Base-by-base conservation (phyloP, 2,329 filamentous ascomycete genomes). In the Alternaria gansuensis region DNA sequence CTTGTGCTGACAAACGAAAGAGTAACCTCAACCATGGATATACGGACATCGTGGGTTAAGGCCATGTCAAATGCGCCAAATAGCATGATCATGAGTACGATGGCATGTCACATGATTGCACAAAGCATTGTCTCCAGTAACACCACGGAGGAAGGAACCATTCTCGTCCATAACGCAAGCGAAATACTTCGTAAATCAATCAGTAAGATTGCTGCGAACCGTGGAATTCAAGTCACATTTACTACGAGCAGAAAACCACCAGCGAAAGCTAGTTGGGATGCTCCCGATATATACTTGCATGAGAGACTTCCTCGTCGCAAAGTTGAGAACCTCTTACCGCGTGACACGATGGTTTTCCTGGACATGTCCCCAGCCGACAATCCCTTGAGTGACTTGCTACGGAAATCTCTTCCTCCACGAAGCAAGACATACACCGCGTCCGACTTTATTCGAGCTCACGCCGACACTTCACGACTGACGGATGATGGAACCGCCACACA, bases 81-180 rank as follows among this genome's bases (percentile, higher is more conserved):
- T 34, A 49, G 23, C n/a, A 40, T 21, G 29, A 23, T 56, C 36
- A 41, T 56, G 9, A 49, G 43, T 43, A 34, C 33, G 3, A 23
- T 56, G 29, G 43, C 44, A 26, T 43, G 39, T 11, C 43, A 50
- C 24, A 14, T 56, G 33, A 21, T 56, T 34, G 40, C 44, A 29
- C 44, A 50, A 24, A 50, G 43, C 53, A 56, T 56, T 24, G n/a
- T 56, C 34, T 56, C 44, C 44, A 56, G 33, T 24, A 49, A 50
- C 39, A 34, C 31, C 44, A 50, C 33, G 31, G 44, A 56, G 17
- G 43, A 56, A 33, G 53, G 53, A 41, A 50, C 44, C 17, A 50
- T 56, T 14, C 34, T 56, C 44, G 21, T 56, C 23, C 53, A 56
- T 33, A 36, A 56, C 41, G 43, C 53, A 14, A 50, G 44, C 34